phyloP scores from a whole-genome alignment of 345 rosid species.

The Angophora floribunda region DNA sequence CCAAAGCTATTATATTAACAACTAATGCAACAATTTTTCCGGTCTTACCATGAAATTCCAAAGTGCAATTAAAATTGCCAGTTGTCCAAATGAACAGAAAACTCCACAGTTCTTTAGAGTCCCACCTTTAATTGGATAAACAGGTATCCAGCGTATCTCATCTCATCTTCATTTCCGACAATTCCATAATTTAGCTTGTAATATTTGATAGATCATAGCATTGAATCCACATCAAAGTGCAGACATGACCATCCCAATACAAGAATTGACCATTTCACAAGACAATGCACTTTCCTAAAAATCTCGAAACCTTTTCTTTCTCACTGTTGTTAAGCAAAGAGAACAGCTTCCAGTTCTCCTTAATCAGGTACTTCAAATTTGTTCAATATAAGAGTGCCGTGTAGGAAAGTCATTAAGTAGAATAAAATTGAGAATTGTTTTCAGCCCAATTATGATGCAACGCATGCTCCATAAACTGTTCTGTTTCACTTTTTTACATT shows the following conservation, averaged over 20 bases:
- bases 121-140: neutral
- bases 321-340: neutral
- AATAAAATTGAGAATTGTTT: neutral
- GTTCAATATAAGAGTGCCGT: neutral
- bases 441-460: neutral
- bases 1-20: neutral
- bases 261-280: neutral
- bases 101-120: neutral
- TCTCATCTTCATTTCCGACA: neutral
- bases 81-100: neutral
- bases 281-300: neutral
- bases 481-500: neutral
- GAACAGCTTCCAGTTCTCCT: neutral
- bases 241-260: neutral
- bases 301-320: neutral
- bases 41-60: neutral
- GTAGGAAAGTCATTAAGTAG: neutral
- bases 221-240: neutral
- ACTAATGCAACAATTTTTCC: neutral
- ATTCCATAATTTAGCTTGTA: neutral
- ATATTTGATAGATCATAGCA: neutral
- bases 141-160: neutral
- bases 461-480: neutral
- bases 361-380: neutral
- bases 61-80: neutral